Conservation (phyloP, 164 flowering plant genomes). For the Magnolia sinica region DNA sequence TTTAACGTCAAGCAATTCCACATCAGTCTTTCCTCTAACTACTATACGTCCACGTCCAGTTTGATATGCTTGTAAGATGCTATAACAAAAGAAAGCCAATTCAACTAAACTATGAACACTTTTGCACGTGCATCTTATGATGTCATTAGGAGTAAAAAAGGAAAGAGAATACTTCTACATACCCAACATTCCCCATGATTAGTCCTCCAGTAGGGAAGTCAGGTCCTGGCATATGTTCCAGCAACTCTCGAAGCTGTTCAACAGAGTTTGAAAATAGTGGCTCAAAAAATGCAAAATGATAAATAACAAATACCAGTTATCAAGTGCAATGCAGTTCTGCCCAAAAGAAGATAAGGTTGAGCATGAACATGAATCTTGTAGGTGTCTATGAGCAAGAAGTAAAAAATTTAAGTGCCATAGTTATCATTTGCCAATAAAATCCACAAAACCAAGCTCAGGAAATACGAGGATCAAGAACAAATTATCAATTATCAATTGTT, state of each 20-base stretch:
- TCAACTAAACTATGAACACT: background rate
- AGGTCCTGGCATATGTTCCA: slow-evolving; percentile 98
- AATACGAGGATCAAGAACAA: no score
- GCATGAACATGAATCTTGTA: background rate
- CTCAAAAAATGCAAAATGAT: background rate
- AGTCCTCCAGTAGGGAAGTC: slow-evolving; percentile 98
- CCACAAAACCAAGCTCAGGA: background rate
- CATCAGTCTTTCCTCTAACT: slow-evolving; percentile 85
- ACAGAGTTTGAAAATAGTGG: background rate
- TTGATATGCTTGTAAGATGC: slow-evolving; percentile 87
- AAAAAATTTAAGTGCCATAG: background rate
- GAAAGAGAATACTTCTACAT: slow-evolving; percentile 16
- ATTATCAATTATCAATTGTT: no score
- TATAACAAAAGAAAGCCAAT: slow-evolving; percentile 22
- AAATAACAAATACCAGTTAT: background rate
- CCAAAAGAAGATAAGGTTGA: background rate
- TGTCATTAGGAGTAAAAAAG: background rate
- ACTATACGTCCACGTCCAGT: slow-evolving; percentile 87
- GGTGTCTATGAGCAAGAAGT: background rate
- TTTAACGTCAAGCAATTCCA: slow-evolving; percentile 73
- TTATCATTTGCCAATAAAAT: background rate
- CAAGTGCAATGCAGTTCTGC: background rate
- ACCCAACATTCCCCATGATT: slow-evolving; percentile 93
- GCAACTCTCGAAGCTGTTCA: slow-evolving; percentile 80
- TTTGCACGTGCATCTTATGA: background rate